phyloP scores from a whole-genome alignment of 2,329 filamentous ascomycete species.

The Microcera coccophila region DNA sequence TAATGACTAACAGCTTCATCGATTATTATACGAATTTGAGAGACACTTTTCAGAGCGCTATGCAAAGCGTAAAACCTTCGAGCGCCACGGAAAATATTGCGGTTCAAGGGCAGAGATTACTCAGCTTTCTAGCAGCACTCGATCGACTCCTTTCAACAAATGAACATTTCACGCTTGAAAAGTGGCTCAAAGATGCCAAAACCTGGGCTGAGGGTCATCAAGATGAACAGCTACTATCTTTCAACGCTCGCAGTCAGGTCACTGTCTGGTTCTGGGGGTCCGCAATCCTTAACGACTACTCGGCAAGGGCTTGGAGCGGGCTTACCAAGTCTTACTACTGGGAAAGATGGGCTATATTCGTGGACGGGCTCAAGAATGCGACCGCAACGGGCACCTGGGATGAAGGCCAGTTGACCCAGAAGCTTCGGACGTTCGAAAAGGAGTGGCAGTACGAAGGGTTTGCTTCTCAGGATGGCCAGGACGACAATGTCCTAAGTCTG shows the following conservation, averaged over 20 bases:
- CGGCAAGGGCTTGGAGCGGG: constrained; percentile 44
- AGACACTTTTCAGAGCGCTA: neutral
- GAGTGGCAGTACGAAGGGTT: neutral
- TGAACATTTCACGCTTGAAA: neutral
- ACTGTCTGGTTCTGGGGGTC: too few species aligned
- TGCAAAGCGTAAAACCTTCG: neutral
- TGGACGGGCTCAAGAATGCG: constrained; percentile 32
- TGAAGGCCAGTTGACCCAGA: neutral
- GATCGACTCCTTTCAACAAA: neutral
- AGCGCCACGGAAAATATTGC: neutral
- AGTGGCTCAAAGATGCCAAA: neutral
- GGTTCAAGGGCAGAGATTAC: neutral
- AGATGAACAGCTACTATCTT: constrained; percentile 36
- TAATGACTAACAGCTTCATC: constrained; percentile 42
- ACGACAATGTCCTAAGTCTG: neutral
- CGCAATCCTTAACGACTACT: constrained; percentile 47
- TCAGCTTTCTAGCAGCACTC: neutral
- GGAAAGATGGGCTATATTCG: constrained; percentile 42
- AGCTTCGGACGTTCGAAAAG: neutral
- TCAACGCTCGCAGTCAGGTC: constrained; percentile 45
- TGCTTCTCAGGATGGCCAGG: neutral
- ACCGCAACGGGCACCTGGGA: neutral
- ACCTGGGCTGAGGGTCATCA: constrained; percentile 7
- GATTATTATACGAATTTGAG: neutral
- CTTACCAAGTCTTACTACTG: constrained; percentile 42